phyloP scores from a whole-genome alignment of 345 rosid genomes.

The Trapa incisa region DNA sequence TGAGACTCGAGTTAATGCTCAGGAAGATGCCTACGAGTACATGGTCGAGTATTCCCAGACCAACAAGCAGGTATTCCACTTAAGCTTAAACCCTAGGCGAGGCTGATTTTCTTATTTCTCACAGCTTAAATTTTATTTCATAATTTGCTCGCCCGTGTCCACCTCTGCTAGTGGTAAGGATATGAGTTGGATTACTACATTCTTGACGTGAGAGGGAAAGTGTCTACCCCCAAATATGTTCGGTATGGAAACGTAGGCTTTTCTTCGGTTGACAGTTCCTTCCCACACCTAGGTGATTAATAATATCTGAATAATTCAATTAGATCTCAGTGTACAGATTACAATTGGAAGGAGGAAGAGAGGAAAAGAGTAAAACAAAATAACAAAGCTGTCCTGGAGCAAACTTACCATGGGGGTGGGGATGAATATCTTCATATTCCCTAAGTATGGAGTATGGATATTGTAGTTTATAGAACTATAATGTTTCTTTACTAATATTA shows the following conservation, averaged over 20 bases:
- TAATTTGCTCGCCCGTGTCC: too few species aligned
- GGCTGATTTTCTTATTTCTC: not conserved
- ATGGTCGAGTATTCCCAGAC: conserved; percentile 99
- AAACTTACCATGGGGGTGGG: not conserved
- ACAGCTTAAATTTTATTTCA: not conserved
- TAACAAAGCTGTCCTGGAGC: not conserved
- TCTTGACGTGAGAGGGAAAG: not conserved
- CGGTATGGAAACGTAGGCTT: not conserved
- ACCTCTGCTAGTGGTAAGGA: not conserved
- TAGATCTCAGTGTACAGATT: not conserved
- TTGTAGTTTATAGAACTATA: not conserved
- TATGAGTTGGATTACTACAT: not conserved
- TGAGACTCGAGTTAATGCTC: conserved; percentile 95
- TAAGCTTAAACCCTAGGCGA: conserved; percentile 5
- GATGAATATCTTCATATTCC: not conserved
- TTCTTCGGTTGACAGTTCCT: not conserved
- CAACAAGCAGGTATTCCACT: conserved; percentile 61
- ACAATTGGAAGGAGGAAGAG: not conserved
- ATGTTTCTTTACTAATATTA: not conserved
- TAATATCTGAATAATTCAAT: not conserved
- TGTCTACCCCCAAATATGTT: not conserved
- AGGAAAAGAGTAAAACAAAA: too few species aligned
- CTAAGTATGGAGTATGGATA: not conserved
- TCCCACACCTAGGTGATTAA: not conserved
- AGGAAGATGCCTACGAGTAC: conserved; percentile 97